Evolutionary conservation across 2,329 filamentous ascomycete species (phyloP), one percentile per base, ranked within the genome.

Genomic region (Pseudogymnoascus sp.): DNA sequence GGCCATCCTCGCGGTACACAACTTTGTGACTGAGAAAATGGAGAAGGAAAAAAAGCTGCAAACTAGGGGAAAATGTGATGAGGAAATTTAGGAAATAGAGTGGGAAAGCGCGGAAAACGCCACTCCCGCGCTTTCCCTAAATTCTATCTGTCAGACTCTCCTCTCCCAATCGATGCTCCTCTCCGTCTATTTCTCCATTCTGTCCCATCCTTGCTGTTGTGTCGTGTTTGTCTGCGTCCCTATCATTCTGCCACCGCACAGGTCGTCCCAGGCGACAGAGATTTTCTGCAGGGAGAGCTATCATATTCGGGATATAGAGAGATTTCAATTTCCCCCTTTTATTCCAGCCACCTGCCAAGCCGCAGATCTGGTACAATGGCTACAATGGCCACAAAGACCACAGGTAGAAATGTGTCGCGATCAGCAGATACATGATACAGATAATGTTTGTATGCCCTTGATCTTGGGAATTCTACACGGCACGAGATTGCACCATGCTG

Each of bases 391-490:
- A 49, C 43, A 49, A 49, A 49, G 45, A 4, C 45, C 45, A 52
- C 45, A 52, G 45, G 43, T 52, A 52, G 26, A 52, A 52, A 26
- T 52, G 23, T 19, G 45, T 52, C 2, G 26, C 45, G 45, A 26
- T 52, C 45, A 52, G 26, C 45, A 52, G 45, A 31, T 52, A 31
- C 45, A 31, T 31, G n/a, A 52, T 52, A n/a, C 45, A 52, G 26
- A 52, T 52, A 52, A 52, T 52, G 45, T 31, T 52, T 52, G 45
- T 52, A 52, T 52, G 43, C 26, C 45, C 26, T 31, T 52, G n/a
- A 31, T 31, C 26, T 52, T 52, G 45, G 45, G 45, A 31, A 52
- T 52, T 31, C 45, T 52, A 19, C 45, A 52, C 31, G 45, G 45
- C 45, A 52, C 45, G 45, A 52, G 26, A 52, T 52, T 31, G 26